Evolutionary conservation across 176 grass and related monocot species (phyloP).

Genomic region (Hsuehochloa calcarea): DNA sequence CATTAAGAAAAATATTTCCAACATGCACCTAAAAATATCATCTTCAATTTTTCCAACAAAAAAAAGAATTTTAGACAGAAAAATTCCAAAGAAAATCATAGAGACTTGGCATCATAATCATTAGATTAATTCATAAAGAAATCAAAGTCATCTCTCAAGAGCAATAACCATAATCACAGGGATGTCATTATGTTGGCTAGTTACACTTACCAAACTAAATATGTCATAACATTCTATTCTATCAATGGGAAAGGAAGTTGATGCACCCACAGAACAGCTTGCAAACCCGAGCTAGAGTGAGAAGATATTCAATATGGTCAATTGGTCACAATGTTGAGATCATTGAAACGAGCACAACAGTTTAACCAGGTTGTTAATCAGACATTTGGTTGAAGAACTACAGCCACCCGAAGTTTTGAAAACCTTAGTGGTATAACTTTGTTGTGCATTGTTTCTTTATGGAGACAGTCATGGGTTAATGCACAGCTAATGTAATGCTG

Average conservation of each 20-base stretch:
- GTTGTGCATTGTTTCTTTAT: neutral
- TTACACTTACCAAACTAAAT: neutral
- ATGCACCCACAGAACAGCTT: neutral
- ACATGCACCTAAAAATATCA: neutral
- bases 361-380: neutral
- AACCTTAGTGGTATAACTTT: neutral
- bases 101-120: neutral
- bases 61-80: neutral
- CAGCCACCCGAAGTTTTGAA: neutral
- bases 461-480: neutral
- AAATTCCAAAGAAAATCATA: neutral
- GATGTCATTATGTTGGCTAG: neutral
- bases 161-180: neutral
- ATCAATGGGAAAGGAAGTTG: neutral
- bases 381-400: neutral
- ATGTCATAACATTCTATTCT: neutral
- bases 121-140: neutral
- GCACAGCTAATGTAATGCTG: neutral
- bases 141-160: neutral
- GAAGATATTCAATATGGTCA: neutral
- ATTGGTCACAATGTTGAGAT: neutral
- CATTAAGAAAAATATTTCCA: neutral
- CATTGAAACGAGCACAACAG: neutral
- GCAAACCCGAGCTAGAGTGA: neutral
- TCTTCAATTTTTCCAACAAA: neutral